phyloP scores from a whole-genome alignment of 345 rosid species.

The Pistacia vera region DNA sequence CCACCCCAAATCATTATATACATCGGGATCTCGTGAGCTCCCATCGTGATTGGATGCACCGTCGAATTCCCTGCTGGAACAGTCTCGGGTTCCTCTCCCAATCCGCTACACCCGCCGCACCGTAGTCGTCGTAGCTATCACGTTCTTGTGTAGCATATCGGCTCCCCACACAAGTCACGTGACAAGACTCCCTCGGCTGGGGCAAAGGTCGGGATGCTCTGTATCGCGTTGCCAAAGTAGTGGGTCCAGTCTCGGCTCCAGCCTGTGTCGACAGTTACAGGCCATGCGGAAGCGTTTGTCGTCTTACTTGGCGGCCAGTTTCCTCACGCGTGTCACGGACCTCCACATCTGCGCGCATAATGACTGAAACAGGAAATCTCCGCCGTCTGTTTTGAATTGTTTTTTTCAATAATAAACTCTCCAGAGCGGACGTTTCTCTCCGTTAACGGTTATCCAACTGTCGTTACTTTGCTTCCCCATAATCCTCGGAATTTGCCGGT shows the following conservation, averaged over 20 bases:
- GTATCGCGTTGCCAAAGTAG: slow-evolving; percentile 96
- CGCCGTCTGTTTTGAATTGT: slow-evolving; percentile 33
- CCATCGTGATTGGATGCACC: slow-evolving; percentile 99
- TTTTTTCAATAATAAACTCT: slow-evolving; percentile 16
- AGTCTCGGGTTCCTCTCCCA: slow-evolving; percentile 88
- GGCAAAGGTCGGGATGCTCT: slow-evolving; percentile 82
- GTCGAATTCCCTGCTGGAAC: slow-evolving; percentile 86
- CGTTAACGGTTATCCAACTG: slow-evolving; percentile 49
- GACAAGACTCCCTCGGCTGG: slow-evolving; percentile 57
- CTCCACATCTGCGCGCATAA: slow-evolving; percentile 87
- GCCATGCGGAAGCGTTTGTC: slow-evolving; percentile 97
- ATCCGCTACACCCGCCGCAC: slow-evolving; percentile 66
- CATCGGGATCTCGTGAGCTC: slow-evolving; percentile 98
- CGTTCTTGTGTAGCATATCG: slow-evolving; percentile 68
- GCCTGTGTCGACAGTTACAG: slow-evolving; percentile 88
- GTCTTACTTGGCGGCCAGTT: slow-evolving; percentile 47
- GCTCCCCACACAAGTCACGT: slow-evolving; percentile 67
- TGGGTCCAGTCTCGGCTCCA: slow-evolving; percentile 67
- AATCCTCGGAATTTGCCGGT: slow-evolving; percentile 35
- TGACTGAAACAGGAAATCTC: slow-evolving; percentile 93
- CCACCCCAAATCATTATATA: slow-evolving; percentile 97
- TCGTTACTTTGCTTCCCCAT: slow-evolving; percentile 58
- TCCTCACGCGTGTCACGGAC: slow-evolving; percentile 83
- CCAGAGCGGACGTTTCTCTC: slow-evolving; percentile 40
- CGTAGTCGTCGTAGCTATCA: slow-evolving; percentile 66